Base-by-base conservation (phyloP, 192 early-diverging fungal genomes). In the Lunasporangiospora selenospora region DNA sequence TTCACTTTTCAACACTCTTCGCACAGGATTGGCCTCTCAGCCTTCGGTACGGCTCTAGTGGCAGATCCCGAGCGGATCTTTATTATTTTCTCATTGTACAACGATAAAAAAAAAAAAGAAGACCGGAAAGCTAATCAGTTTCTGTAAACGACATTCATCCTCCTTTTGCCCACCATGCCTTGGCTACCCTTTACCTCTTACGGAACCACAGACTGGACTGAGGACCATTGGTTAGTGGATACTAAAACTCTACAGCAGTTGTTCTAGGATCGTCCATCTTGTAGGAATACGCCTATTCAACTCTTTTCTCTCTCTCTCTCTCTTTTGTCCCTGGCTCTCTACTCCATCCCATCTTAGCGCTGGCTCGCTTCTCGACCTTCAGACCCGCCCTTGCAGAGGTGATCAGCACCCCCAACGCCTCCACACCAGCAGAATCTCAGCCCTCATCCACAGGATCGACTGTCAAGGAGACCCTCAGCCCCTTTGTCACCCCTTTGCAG, bases 401-500 rank as follows among this genome's bases (percentile, higher is more conserved):
- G 11, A 43, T 57, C 29, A 59, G 62, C 19, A 43, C 45, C 45
- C 34, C 43, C 12, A 23, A 23, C 23, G 13, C 55, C n/a, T 11
- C 56, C 18, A 29, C 45, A 27, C 9, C 37, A 29, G 5, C 45
- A 49, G 5, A 42, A 34, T 12, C 63, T 29, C 41, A 38, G 36
- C 15, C 53, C 53, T 41, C 4, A 48, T 18, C 60, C 43, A 13
- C 32, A 30, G 53, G n/a, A 10, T 26, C 27, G 36, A 26, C 39
- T 10, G 5, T 41, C 13, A 15, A 42, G 21, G 37, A 61, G 11
- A 31, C 51, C 23, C 18, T 45, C 31, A 73, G 46, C 49, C 65
- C 66, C 16, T 77, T 83, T 29, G 52, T 65, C 58, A 53, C 61
- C 4, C 65, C 82, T 34, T 75, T 93, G 9, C 86, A 96, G 65